Conservation (phyloP, 2,329 filamentous ascomycete genomes). For the Ophiostoma novo-ulmi region DNA sequence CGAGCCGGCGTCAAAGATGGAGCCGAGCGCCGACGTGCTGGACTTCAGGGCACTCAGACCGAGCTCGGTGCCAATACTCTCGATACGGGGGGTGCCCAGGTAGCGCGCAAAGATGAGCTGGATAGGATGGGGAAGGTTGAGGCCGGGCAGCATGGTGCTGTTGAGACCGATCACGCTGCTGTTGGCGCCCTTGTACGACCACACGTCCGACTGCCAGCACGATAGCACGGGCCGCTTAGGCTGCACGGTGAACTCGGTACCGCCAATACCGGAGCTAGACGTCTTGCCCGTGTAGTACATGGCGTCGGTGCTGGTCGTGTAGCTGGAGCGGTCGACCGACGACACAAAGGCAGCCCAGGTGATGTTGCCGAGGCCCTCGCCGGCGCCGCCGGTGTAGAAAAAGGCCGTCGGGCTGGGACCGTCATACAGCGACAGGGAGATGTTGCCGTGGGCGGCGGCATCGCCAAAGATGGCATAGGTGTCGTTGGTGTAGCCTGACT, state of each 20-base stretch:
- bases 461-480: constrained; percentile 25
- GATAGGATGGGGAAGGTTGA: constrained; percentile 27
- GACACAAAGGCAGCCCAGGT: constrained; percentile 32
- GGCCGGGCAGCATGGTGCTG: constrained; percentile 29
- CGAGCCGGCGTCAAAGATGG: constrained; percentile 30
- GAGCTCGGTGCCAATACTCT: constrained; percentile 27
- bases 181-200: constrained; percentile 30
- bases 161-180: constrained; percentile 27
- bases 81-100: constrained; percentile 28
- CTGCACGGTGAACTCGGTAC: constrained; percentile 27
- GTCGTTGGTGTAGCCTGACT: constrained; percentile 26
- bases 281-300: constrained; percentile 28
- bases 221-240: constrained; percentile 29
- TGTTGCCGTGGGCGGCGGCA: constrained; percentile 20
- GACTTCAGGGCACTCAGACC: constrained; percentile 28
- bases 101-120: constrained; percentile 26
- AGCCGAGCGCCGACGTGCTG: constrained; percentile 27
- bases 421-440: constrained; percentile 26
- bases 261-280: constrained; percentile 9
- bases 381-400: constrained; percentile 21
- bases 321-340: constrained; percentile 31
- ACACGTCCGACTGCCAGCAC: constrained; percentile 32
- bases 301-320: constrained; percentile 29
- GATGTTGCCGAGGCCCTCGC: constrained; percentile 26
- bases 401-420: constrained; percentile 23